phyloP scores from a whole-genome alignment of 2,329 filamentous ascomycete species.

The Colletotrichum cordylinicola region DNA sequence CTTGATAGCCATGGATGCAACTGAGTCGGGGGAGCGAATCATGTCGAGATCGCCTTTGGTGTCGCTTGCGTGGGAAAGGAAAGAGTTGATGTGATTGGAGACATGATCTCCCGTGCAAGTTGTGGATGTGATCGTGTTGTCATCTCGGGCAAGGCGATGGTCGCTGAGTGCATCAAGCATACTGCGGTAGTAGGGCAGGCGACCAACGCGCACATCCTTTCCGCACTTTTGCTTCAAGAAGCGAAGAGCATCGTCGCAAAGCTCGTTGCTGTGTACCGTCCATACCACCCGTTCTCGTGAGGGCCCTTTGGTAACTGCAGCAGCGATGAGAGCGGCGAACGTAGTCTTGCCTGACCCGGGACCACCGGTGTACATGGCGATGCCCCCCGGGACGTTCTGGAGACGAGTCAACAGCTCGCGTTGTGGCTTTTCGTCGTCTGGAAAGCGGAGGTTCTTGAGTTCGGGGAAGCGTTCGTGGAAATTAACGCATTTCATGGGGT shows the following conservation, averaged over 20 bases:
- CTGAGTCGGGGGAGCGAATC: neutral
- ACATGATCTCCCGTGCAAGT: neutral
- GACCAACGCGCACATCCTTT: neutral
- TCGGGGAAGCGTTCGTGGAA: neutral
- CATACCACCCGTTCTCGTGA: neutral
- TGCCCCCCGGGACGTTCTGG: neutral
- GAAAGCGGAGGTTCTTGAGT: neutral
- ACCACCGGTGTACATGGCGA: neutral
- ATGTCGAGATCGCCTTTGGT: neutral
- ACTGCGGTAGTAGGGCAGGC: neutral
- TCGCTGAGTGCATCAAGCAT: neutral
- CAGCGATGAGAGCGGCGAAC: neutral
- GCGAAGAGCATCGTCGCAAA: neutral
- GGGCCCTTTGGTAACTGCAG: neutral
- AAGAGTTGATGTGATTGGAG: neutral
- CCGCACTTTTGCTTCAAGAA: neutral
- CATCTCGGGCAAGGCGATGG: neutral
- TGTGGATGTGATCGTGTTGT: neutral
- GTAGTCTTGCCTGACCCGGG: constrained; percentile 9
- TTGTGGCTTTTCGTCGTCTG: neutral
- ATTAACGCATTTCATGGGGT: neutral
- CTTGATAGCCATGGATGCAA: neutral
- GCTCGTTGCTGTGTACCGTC: constrained; percentile 1
- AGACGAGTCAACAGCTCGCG: neutral
- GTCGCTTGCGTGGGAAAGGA: neutral